phyloP scores from a whole-genome alignment of 2,329 filamentous ascomycete species.

The Fusarium sp. region DNA sequence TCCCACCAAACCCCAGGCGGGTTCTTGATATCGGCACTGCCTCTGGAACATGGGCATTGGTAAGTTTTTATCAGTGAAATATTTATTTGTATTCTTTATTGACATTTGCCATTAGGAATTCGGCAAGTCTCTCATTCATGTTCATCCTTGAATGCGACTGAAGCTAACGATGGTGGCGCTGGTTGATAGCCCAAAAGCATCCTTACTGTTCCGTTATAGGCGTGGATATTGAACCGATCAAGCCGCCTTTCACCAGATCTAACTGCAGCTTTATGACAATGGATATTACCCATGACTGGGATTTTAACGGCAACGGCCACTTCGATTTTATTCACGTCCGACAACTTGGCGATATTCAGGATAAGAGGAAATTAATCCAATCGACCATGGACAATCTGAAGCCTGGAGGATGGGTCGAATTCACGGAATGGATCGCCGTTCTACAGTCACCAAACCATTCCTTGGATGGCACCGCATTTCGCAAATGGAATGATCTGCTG shows the following conservation, averaged over 20 bases:
- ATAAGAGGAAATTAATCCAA: conserved; percentile 34
- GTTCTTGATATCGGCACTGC: conserved; percentile 43
- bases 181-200: conserved; percentile 34
- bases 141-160: not conserved
- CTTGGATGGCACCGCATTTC: conserved; percentile 37
- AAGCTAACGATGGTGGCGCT: conserved; percentile 15
- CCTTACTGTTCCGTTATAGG: conserved; percentile 40
- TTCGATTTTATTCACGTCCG: conserved; percentile 42
- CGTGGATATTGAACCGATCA: conserved; percentile 40
- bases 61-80: conserved; percentile 1
- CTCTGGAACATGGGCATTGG: conserved; percentile 41
- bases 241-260: conserved; percentile 31
- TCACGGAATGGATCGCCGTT: conserved; percentile 45
- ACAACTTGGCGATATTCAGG: conserved; percentile 36
- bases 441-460: conserved; percentile 44
- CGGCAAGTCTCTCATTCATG: conserved; percentile 16
- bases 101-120: conserved; percentile 35
- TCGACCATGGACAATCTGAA: conserved; percentile 38
- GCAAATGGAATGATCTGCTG: conserved; percentile 41
- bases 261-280: conserved; percentile 38
- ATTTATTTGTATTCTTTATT: not conserved
- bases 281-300: conserved; percentile 42
- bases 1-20: conserved; percentile 31
- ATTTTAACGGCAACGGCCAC: conserved; percentile 24
- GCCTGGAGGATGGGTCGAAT: conserved; percentile 45